These are phyloP conservation scores for Nicotiana attenuata DNA, from an alignment of 257 asterid species.

Conservation along the genomic window DNA sequence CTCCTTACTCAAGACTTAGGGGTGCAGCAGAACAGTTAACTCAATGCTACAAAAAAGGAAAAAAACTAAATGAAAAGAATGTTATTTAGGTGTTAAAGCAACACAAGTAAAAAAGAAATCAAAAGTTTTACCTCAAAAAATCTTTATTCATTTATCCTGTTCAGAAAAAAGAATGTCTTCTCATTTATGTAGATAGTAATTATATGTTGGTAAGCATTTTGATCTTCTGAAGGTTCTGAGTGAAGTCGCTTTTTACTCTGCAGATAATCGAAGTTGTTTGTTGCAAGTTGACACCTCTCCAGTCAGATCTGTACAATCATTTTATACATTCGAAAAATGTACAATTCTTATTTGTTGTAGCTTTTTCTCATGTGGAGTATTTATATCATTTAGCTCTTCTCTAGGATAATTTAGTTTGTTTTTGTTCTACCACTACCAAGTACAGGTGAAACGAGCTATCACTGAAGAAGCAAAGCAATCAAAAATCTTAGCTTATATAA, in stretches of 20 bases:
- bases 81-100: background rate
- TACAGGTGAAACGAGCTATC: conserved; percentile 87
- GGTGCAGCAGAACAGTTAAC: background rate
- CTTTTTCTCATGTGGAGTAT: conserved; percentile 3
- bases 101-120: background rate
- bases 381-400: conserved; percentile 14
- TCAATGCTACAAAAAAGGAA: background rate
- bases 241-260: conserved; percentile 9
- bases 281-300: conserved; percentile 92
- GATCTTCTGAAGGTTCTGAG: background rate
- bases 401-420: conserved; percentile 9
- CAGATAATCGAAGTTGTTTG: conserved; percentile 93
- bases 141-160: background rate
- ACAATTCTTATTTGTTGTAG: conserved; percentile 19
- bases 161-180: too few species aligned
- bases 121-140: background rate
- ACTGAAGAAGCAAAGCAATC: conserved; percentile 72
- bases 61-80: background rate
- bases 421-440: conserved; percentile 15
- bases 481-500: conserved; percentile 87
- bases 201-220: background rate
- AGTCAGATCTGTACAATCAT: conserved; percentile 74
- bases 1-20: background rate
- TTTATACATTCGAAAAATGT: conserved; percentile 96
- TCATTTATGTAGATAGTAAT: background rate